Conservation (phyloP, 805 yeast genomes). For the Pichia heedii region DNA sequence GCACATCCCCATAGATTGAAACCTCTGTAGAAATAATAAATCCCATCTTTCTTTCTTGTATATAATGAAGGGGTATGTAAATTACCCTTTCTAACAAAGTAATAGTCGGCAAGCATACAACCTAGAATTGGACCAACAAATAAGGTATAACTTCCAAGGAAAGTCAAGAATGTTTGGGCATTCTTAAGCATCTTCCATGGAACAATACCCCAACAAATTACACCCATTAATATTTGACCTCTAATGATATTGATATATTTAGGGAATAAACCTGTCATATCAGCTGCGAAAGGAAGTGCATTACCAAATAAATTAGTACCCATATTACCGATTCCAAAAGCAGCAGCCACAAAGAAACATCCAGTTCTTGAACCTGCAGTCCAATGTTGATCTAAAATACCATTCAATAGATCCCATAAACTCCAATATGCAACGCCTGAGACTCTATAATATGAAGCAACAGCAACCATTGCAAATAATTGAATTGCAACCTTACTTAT, state of each 20-base stretch:
- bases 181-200: slow-evolving; percentile 35
- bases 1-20: slow-evolving; percentile 13
- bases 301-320: slow-evolving; percentile 32
- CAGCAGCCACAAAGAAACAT: slow-evolving; percentile 39
- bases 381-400: slow-evolving; percentile 32
- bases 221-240: slow-evolving; percentile 35
- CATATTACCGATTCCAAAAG: slow-evolving; percentile 30
- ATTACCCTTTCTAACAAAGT: slow-evolving; percentile 31
- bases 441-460: slow-evolving; percentile 33
- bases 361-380: slow-evolving; percentile 39
- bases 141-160: slow-evolving; percentile 24
- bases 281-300: slow-evolving; percentile 42
- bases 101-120: slow-evolving; percentile 32
- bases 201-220: slow-evolving; percentile 27
- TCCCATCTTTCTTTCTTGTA: slow-evolving; percentile 20
- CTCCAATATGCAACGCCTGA: slow-evolving; percentile 31
- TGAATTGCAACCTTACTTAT: slow-evolving; percentile 25
- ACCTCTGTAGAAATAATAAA: slow-evolving; percentile 27
- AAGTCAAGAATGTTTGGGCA: slow-evolving; percentile 27
- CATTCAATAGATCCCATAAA: slow-evolving; percentile 33
- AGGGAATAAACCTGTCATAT: slow-evolving; percentile 40
- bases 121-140: slow-evolving; percentile 33
- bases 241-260: slow-evolving; percentile 34
- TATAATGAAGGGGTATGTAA: slow-evolving; percentile 33
- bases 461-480: slow-evolving; percentile 36